Evolutionary conservation across 164 flowering plant species (phyloP).

Genomic region (Aristolochia fimbriata): DNA sequence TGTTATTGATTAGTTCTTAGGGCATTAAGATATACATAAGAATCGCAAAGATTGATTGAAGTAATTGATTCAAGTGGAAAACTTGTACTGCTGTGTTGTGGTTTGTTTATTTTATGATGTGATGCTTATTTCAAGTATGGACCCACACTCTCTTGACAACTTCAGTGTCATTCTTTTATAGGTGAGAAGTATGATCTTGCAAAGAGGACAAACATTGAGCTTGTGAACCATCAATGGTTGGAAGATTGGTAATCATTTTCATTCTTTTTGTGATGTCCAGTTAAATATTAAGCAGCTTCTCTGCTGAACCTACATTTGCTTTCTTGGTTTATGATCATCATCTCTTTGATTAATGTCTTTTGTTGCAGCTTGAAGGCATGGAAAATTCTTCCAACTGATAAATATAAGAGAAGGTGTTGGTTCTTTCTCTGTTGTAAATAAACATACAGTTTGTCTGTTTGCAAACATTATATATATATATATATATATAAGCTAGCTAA

Average conservation of each 20-base stretch:
- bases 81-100: too few relatives aligned
- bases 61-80: too few relatives aligned
- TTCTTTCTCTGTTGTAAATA: neutral
- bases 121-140: too few relatives aligned
- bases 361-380: conserved; percentile 72
- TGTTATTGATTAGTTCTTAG: too few relatives aligned
- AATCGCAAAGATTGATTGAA: too few relatives aligned
- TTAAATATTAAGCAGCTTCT: neutral
- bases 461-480: too few relatives aligned
- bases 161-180: conserved; percentile 12
- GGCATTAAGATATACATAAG: too few relatives aligned
- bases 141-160: too few relatives aligned
- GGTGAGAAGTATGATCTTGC: conserved; percentile 96
- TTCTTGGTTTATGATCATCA: neutral
- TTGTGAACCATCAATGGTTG: conserved; percentile 89
- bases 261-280: too few relatives aligned
- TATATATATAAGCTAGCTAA: neutral
- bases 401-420: conserved; percentile 61
- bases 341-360: conserved; percentile 1
- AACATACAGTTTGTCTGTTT: neutral
- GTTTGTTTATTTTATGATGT: too few relatives aligned
- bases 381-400: conserved; percentile 71
- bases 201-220: conserved; percentile 59
- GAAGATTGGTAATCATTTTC: conserved; percentile 77
- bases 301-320: neutral